phyloP scores from a whole-genome alignment of 352 stramenopile species.

The Phytophthora vignae region DNA sequence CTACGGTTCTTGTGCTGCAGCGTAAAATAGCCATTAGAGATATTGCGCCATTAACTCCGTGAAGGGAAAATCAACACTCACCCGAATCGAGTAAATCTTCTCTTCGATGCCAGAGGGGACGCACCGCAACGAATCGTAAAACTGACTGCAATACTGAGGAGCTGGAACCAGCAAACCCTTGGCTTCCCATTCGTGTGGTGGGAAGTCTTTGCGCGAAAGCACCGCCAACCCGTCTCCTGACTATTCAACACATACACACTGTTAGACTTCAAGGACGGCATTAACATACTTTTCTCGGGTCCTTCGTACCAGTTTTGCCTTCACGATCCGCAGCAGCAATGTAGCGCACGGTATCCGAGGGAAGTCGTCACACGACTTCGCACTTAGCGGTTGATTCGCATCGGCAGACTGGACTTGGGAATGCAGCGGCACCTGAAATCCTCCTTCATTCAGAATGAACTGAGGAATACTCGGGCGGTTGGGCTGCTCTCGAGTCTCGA shows the following conservation, averaged over 20 bases:
- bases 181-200: constrained; percentile 55
- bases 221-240: constrained; percentile 61
- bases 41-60: background rate
- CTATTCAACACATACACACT: constrained; percentile 13
- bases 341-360: constrained; percentile 80
- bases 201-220: constrained; percentile 61
- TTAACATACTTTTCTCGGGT: background rate
- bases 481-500: constrained; percentile 61
- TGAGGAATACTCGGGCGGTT: constrained; percentile 55
- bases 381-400: constrained; percentile 41
- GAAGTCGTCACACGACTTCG: constrained; percentile 46
- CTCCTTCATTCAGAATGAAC: constrained; percentile 71
- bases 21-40: background rate
- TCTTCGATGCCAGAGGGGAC: constrained; percentile 60
- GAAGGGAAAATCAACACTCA: constrained; percentile 23
- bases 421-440: constrained; percentile 84
- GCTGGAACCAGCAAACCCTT: constrained; percentile 52
- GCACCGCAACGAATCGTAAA: constrained; percentile 63
- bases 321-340: constrained; percentile 72
- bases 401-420: constrained; percentile 49
- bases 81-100: constrained; percentile 66
- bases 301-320: constrained; percentile 52
- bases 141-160: constrained; percentile 54
- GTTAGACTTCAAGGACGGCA: background rate
- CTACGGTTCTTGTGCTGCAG: constrained; percentile 33